Evolutionary conservation across 306 rosid genomes (phyloP), one percentile per base, ranked within the genome.

Genomic region (Arachis hypogaea): DNA sequence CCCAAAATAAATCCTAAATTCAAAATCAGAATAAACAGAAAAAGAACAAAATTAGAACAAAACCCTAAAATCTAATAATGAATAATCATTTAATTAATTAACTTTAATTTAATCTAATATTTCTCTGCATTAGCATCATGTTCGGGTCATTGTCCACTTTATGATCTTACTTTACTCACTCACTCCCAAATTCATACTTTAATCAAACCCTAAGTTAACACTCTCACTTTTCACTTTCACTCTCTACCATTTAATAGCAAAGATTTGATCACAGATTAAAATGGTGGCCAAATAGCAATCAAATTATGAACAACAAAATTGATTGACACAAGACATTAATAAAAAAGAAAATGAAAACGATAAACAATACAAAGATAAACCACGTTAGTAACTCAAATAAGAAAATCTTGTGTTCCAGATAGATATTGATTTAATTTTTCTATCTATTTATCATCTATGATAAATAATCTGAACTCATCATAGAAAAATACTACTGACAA

Each of bases 81-180:
- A 52, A 58, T 22, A 18, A 72, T 33, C 58, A 71, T 14, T 60
- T 63, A 12, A 28, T 66, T 52, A 3, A 11, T 10, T 49, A 47
- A 18, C 18, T 18, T 18, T 18, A 18, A 18, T 18, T 18, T 18
- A 18, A 18, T 18, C 18, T 0, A 46, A 38, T 4, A n/a, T 30
- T 41, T 43, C 66, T 4, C 52, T 73, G 75, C 71, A 70, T 49
- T 77, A 63, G 61, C 89, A 71, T 82, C 84, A 67, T 67, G 54
- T 30, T 83, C 86, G 81, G 78, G 77, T 68, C 40, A 64, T 63
- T 83, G 85, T 84, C 82, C 63, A 66, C 68, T 52, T 5, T 49
- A 40, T 62, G 11, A 18, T 18, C 18, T 18, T 18, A 18, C 18
- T 18, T 18, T 8, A 62, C 66, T 54, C 38, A 52, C 51, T 77